phyloP scores from a whole-genome alignment of 257 asterid species.

The Solanum phureja region DNA sequence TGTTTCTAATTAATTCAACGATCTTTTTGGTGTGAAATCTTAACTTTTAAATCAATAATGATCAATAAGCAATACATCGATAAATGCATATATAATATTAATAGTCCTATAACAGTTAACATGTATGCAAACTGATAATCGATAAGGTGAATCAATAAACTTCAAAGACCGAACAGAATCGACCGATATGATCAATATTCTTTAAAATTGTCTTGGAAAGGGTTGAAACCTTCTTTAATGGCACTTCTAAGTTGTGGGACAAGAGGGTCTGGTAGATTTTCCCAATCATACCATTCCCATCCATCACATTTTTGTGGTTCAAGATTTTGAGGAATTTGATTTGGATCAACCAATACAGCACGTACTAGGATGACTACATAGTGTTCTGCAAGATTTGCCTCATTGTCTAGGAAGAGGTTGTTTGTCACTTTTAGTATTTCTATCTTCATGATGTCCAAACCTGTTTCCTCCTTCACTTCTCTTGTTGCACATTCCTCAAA shows the following conservation, averaged over 20 bases:
- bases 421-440: slow-evolving; percentile 34
- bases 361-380: slow-evolving; percentile 39
- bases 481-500: slow-evolving; percentile 52
- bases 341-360: slow-evolving; percentile 20
- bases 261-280: slow-evolving; percentile 35
- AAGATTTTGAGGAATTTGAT: slow-evolving; percentile 20
- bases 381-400: slow-evolving; percentile 15
- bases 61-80: neutral
- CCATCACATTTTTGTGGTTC: slow-evolving; percentile 63
- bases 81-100: neutral
- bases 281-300: slow-evolving; percentile 60
- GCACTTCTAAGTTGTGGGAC: slow-evolving; percentile 24
- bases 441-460: slow-evolving; percentile 21
- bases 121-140: neutral
- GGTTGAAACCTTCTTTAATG: slow-evolving; percentile 21
- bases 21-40: neutral
- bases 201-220: slow-evolving; percentile 6
- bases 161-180: neutral
- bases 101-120: too few species aligned
- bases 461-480: slow-evolving; percentile 60
- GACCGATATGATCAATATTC: neutral
- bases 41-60: neutral
- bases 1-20: neutral
- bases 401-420: slow-evolving; percentile 10
- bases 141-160: neutral